Conservation (phyloP, 2,329 filamentous ascomycete species). For the Conoideocrella luteorostrata region DNA sequence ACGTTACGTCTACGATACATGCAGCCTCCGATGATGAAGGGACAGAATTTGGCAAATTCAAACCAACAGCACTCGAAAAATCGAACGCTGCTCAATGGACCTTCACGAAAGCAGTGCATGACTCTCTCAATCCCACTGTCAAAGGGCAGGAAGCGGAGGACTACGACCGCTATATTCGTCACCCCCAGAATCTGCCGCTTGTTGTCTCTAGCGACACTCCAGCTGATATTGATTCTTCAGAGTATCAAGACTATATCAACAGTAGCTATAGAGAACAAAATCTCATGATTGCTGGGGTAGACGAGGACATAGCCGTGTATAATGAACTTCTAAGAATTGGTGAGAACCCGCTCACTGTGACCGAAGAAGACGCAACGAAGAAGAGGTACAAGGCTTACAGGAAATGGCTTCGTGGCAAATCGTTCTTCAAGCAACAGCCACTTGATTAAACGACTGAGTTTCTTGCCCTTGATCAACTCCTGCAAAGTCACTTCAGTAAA, state of each 20-base stretch:
- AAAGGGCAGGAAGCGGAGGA: conserved; percentile 71
- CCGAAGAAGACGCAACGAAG: conserved; percentile 78
- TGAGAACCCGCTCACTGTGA: conserved; percentile 81
- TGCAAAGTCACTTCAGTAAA: too few relatives aligned
- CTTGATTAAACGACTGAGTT: conserved; percentile 37
- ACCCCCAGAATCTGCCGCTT: conserved; percentile 82
- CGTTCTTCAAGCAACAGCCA: conserved; percentile 86
- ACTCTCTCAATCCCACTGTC: conserved; percentile 81
- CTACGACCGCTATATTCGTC: conserved; percentile 81
- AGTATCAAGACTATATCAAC: conserved; percentile 77
- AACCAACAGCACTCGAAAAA: conserved; percentile 63
- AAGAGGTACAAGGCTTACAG: conserved; percentile 95
- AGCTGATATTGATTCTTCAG: conserved; percentile 50
- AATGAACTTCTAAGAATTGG: conserved; percentile 67
- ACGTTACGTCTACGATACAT: background rate
- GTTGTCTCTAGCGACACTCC: conserved; percentile 65
- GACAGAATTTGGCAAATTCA: conserved; percentile 30
- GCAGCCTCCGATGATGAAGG: conserved; percentile 1
- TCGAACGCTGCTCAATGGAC: conserved; percentile 81
- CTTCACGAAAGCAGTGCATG: conserved; percentile 75
- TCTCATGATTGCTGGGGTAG: conserved; percentile 44
- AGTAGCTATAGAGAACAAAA: conserved; percentile 58
- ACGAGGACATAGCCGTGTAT: conserved; percentile 52
- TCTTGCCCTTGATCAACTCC: too few relatives aligned
- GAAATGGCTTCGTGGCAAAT: conserved; percentile 93